A percentile compares a stretch with the other conserved stretches of the same genome.
These are phyloP conservation scores for Arxiozyma heterogenica DNA, from an alignment of 1,139 yeast genomes.

Conservation along the genomic window DNA sequence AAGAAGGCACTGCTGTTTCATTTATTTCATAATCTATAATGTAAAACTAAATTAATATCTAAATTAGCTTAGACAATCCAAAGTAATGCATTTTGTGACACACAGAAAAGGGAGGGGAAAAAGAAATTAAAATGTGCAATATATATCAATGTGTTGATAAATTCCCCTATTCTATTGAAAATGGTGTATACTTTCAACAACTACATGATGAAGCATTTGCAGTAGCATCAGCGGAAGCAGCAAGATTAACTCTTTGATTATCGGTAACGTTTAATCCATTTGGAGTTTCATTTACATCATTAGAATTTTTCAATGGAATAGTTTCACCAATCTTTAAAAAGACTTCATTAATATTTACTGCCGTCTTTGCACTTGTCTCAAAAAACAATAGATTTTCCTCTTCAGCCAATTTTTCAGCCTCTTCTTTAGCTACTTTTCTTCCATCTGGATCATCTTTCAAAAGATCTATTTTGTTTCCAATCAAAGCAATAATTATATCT, in stretches of 20 bases:
- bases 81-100: neutral
- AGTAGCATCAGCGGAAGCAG: constrained; percentile 12
- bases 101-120: too few relatives aligned
- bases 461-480: constrained; percentile 85
- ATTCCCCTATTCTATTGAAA: too few relatives aligned
- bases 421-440: constrained; percentile 80
- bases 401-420: constrained; percentile 70
- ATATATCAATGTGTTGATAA: neutral
- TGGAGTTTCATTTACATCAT: constrained; percentile 7
- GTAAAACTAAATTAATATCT: neutral
- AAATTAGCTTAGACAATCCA: neutral
- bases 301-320: constrained; percentile 18
- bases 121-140: neutral
- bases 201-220: constrained; percentile 18
- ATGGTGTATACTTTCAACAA: constrained; percentile 8
- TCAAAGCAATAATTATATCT: constrained; percentile 84
- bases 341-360: constrained; percentile 85
- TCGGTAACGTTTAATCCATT: constrained; percentile 17
- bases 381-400: constrained; percentile 85
- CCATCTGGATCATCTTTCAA: constrained; percentile 37
- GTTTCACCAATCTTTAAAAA: constrained; percentile 83
- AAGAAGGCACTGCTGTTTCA: neutral
- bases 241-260: constrained; percentile 22
- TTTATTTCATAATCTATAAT: neutral
- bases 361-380: constrained; percentile 92